Evolutionary conservation across 169 alveolate species (phyloP).

Genomic region (Cryptosporidium bovis): DNA sequence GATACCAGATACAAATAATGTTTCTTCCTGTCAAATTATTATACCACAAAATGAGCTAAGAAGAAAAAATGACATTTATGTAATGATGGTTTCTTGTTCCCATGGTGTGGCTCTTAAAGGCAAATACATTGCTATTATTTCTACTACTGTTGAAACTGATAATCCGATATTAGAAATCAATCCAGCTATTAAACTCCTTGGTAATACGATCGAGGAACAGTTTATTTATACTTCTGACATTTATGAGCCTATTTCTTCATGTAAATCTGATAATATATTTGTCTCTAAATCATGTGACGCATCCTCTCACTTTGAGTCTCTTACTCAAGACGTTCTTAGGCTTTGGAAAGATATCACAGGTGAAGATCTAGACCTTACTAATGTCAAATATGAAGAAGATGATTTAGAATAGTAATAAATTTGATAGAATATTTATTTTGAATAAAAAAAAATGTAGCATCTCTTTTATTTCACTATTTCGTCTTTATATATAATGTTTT

Average conservation of each 20-base stretch:
- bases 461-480: no score
- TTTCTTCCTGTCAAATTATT: slow-evolving; percentile 94
- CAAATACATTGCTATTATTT: slow-evolving; percentile 93
- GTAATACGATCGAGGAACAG: slow-evolving; percentile 89
- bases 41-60: slow-evolving; percentile 94
- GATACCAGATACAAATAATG: slow-evolving; percentile 93
- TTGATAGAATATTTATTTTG: no score
- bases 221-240: slow-evolving; percentile 90
- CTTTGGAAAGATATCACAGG: slow-evolving; percentile 81
- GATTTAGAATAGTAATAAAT: slow-evolving; percentile 1
- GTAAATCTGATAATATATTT: slow-evolving; percentile 88
- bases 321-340: slow-evolving; percentile 92
- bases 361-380: slow-evolving; percentile 77
- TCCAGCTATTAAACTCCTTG: slow-evolving; percentile 94
- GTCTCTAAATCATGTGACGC: slow-evolving; percentile 96
- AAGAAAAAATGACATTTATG: slow-evolving; percentile 92
- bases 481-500: background rate
- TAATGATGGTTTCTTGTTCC: slow-evolving; percentile 92
- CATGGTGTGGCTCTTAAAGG: slow-evolving; percentile 95
- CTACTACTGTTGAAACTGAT: slow-evolving; percentile 96
- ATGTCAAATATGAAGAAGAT: slow-evolving; percentile 28
- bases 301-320: slow-evolving; percentile 97
- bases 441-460: no score
- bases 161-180: slow-evolving; percentile 91
- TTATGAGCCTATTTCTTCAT: slow-evolving; percentile 90